These are phyloP conservation scores for Trichoderma atroviride DNA, from an alignment of 2,329 filamentous ascomycete species.

Conservation along the genomic window DNA sequence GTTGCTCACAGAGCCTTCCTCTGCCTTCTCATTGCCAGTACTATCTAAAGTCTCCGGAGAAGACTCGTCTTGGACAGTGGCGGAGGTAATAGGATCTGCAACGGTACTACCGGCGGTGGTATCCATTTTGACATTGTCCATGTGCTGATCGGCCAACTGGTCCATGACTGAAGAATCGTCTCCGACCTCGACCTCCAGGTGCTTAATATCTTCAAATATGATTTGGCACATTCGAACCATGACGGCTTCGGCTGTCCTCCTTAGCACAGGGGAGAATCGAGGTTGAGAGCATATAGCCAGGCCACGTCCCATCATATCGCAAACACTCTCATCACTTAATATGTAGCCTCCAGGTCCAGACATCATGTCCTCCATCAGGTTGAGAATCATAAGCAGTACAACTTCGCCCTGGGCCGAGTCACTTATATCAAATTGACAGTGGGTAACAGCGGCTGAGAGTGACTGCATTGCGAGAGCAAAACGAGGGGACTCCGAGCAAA, in stretches of 20 bases:
- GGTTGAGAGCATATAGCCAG: conserved; percentile 96
- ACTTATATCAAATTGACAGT: conserved; percentile 96
- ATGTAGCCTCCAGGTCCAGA: conserved; percentile 89
- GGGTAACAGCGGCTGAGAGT: conserved; percentile 90
- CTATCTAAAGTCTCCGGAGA: background rate
- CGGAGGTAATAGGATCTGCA: conserved; percentile 22
- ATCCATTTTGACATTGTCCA: conserved; percentile 82
- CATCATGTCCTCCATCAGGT: conserved; percentile 98
- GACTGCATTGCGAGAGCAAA: conserved; percentile 92
- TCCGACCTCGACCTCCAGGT: conserved; percentile 75
- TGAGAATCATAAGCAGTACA: conserved; percentile 88
- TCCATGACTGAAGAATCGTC: conserved; percentile 68
- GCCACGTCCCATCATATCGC: conserved; percentile 99
- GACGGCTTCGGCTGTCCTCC: conserved; percentile 89
- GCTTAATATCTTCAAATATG: conserved; percentile 91
- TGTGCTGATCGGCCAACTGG: conserved; percentile 66
- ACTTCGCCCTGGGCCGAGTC: conserved; percentile 95
- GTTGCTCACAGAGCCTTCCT: conserved; percentile 25
- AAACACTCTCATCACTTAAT: conserved; percentile 96
- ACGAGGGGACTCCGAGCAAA: conserved; percentile 80
- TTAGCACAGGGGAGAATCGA: conserved; percentile 84
- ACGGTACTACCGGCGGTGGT: conserved; percentile 50
- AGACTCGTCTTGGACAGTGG: conserved; percentile 15
- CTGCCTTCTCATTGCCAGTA: background rate
- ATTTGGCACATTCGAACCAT: conserved; percentile 99